Percentiles rank a stretch among this genome's conserved stretches.
Evolutionary conservation across 2,329 filamentous ascomycete species (phyloP).

Genomic region (Phoma sp.): DNA sequence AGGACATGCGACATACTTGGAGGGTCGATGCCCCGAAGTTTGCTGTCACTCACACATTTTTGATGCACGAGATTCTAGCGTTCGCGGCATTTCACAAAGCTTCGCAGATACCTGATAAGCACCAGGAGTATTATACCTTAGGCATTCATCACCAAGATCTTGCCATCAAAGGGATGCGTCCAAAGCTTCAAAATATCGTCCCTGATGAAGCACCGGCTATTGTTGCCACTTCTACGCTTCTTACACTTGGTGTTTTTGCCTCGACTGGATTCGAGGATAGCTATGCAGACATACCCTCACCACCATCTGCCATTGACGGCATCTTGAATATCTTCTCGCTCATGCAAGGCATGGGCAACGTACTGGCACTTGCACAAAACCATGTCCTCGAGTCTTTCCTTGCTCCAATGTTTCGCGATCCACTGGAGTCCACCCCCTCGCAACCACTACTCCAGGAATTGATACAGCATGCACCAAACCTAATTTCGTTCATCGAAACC

Average conservation of each 20-base stretch:
- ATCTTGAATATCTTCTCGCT: conserved; percentile 45
- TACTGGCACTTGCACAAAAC: conserved; percentile 33
- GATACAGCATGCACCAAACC: conserved; percentile 25
- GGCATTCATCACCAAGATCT: conserved; percentile 49
- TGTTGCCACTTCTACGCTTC: conserved; percentile 40
- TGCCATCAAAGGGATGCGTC: conserved; percentile 42
- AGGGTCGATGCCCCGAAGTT: conserved; percentile 43
- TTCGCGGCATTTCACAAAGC: conserved; percentile 51
- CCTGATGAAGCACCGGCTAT: conserved; percentile 41
- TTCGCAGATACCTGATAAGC: conserved; percentile 35
- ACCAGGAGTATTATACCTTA: conserved; percentile 40
- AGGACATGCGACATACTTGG: conserved; percentile 44
- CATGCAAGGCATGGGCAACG: conserved; percentile 44
- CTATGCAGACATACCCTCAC: conserved; percentile 6
- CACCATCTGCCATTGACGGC: conserved; percentile 36
- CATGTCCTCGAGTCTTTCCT: conserved; percentile 36
- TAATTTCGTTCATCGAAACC: conserved; percentile 32
- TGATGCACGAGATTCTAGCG: conserved; percentile 54
- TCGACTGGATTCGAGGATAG: conserved; percentile 37
- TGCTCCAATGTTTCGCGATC: conserved; percentile 29
- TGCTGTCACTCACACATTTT: conserved; percentile 44
- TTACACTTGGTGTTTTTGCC: conserved; percentile 43
- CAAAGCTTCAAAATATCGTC: conserved; percentile 38
- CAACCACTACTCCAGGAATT: conserved; percentile 41
- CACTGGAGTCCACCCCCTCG: conserved; percentile 27